phyloP scores from a whole-genome alignment of 1,284 basidiomycete genomes.

The Acaromyces ingoldii region DNA sequence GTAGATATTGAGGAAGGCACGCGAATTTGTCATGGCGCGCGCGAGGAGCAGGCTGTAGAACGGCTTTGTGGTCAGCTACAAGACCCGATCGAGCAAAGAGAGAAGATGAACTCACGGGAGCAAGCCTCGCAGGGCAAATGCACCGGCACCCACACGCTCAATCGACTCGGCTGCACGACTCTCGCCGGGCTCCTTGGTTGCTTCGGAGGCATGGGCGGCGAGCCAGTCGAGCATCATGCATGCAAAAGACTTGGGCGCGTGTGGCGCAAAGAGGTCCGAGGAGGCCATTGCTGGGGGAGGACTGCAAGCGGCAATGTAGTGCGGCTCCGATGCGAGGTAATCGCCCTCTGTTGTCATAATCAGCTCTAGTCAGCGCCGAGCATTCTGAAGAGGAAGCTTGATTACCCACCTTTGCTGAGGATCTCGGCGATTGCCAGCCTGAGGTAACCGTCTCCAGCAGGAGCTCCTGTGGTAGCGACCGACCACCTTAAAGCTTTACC shows the following conservation, averaged over 20 bases:
- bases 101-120: conserved; percentile 18
- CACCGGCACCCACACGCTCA: conserved; percentile 30
- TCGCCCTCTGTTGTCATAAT: conserved; percentile 11
- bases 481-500: conserved; percentile 21
- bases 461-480: conserved; percentile 15
- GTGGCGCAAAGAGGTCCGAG: conserved; percentile 14
- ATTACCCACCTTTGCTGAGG: conserved; percentile 22
- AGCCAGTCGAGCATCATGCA: conserved; percentile 40
- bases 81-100: too few species aligned
- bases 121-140: conserved; percentile 30
- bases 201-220: conserved; percentile 16
- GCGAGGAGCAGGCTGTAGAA: conserved; percentile 16
- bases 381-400: not conserved
- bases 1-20: conserved; percentile 28
- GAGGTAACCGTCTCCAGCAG: conserved; percentile 37
- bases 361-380: not conserved
- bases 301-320: conserved; percentile 29
- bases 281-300: conserved; percentile 5
- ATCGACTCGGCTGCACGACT: conserved; percentile 16
- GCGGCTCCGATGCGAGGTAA: conserved; percentile 31
- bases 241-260: conserved; percentile 26
- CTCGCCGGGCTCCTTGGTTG: conserved; percentile 20
- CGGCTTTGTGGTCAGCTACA: not conserved
- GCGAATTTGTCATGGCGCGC: conserved; percentile 13
- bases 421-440: conserved; percentile 38